Conservation (phyloP, 805 yeast species). For the Wickerhamomyces silvicola region DNA sequence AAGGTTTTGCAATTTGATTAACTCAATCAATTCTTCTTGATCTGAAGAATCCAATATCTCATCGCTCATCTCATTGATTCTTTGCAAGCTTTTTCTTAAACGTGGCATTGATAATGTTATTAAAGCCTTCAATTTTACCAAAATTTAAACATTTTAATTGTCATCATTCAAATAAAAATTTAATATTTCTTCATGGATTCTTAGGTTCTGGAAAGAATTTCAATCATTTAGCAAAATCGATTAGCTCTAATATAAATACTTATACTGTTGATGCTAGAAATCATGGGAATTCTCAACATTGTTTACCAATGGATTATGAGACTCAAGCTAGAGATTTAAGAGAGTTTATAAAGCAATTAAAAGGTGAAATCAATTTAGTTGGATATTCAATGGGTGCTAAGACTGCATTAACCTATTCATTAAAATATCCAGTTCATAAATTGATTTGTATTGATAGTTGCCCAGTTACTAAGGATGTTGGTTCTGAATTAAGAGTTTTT, state of each 20-base stretch:
- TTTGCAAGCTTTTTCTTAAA: conserved; percentile 9
- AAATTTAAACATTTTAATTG: conserved; percentile 4
- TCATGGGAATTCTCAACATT: conserved; percentile 46
- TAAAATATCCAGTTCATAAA: conserved; percentile 29
- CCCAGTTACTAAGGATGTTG: conserved; percentile 30
- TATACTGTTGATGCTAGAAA: conserved; percentile 46
- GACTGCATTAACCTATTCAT: conserved; percentile 40
- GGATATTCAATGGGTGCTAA: conserved; percentile 65
- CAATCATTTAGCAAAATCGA: conserved; percentile 31
- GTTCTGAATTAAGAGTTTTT: conserved; percentile 20
- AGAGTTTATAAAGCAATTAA: conserved; percentile 9
- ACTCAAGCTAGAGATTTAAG: conserved; percentile 17
- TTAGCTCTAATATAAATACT: conserved; percentile 27
- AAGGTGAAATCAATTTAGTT: conserved; percentile 26
- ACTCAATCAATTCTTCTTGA: conserved; percentile 15
- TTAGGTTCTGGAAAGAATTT: conserved; percentile 44
- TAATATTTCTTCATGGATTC: conserved; percentile 47
- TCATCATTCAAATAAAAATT: conserved; percentile 21
- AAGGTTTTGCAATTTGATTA: conserved; percentile 9
- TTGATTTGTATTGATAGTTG: conserved; percentile 44
- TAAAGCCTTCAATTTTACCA: conserved; percentile 3
- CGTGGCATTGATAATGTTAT: conserved; percentile 9
- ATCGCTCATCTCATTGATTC: conserved; percentile 12
- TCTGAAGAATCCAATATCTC: too few species aligned
- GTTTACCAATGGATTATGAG: conserved; percentile 37